phyloP scores from a whole-genome alignment of 495 filamentous ascomycete species.

The Daldinia loculata region DNA sequence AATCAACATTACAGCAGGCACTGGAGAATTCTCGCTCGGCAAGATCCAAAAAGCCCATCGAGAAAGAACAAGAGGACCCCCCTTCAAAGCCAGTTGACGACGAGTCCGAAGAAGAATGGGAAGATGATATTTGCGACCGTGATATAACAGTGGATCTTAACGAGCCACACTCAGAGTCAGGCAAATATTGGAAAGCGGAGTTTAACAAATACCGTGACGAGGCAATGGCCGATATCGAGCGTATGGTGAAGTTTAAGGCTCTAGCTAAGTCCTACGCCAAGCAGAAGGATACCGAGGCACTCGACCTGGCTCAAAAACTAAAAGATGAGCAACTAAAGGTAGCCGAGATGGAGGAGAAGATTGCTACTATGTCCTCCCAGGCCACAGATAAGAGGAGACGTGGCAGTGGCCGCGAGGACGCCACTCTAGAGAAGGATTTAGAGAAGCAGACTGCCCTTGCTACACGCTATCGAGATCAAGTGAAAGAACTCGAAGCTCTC shows the following conservation, averaged over 20 bases:
- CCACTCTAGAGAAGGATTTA: slow-evolving; percentile 64
- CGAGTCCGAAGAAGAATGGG: slow-evolving; percentile 53
- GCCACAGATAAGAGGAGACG: slow-evolving; percentile 53
- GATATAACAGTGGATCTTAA: slow-evolving; percentile 81
- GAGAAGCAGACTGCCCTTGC: slow-evolving; percentile 73
- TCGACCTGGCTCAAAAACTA: slow-evolving; percentile 74
- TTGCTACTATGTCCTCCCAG: slow-evolving; percentile 67
- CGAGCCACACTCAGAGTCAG: slow-evolving; percentile 82
- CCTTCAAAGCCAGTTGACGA: slow-evolving; percentile 42
- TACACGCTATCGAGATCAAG: slow-evolving; percentile 71
- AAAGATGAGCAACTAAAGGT: slow-evolving; percentile 68
- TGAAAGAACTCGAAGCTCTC: slow-evolving; percentile 65
- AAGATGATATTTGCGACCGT: slow-evolving; percentile 54
- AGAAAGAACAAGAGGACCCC: slow-evolving; percentile 33
- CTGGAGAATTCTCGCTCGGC: slow-evolving; percentile 55
- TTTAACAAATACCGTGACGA: slow-evolving; percentile 83
- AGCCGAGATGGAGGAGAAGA: slow-evolving; percentile 66
- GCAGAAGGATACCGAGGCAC: slow-evolving; percentile 85
- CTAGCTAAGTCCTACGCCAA: slow-evolving; percentile 88
- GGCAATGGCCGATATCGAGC: slow-evolving; percentile 81
- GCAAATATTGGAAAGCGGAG: slow-evolving; percentile 92
- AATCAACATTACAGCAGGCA: slow-evolving; percentile 64
- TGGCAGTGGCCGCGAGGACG: slow-evolving; percentile 57
- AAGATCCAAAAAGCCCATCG: slow-evolving; percentile 37
- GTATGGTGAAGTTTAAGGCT: slow-evolving; percentile 79